phyloP scores from a whole-genome alignment of 2,329 filamentous ascomycete species.

The Neospermospora avenae region DNA sequence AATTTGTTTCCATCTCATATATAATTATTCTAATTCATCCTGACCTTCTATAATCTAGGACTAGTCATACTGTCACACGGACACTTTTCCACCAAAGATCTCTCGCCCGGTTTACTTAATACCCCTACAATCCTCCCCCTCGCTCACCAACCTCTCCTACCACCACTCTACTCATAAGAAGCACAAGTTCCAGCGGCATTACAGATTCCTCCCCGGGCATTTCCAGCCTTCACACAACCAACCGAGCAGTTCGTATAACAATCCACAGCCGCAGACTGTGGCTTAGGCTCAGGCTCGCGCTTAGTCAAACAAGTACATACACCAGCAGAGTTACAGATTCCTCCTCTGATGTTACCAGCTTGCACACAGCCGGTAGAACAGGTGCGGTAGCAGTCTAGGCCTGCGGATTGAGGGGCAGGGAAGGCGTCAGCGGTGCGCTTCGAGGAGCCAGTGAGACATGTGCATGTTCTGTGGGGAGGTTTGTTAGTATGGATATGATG shows the following conservation, averaged over 20 bases:
- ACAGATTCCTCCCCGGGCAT: not conserved
- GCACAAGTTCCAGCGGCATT: not conserved
- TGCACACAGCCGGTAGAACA: not conserved
- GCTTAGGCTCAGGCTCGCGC: not conserved
- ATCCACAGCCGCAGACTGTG: not conserved
- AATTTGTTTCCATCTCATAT: too few species aligned
- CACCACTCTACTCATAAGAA: not conserved
- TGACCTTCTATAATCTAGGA: too few species aligned
- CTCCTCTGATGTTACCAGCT: not conserved
- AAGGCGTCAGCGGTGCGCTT: not conserved
- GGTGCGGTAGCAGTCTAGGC: not conserved
- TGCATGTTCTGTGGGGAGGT: not conserved
- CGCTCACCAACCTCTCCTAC: not conserved
- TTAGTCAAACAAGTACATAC: constrained; percentile 2
- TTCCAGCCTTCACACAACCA: not conserved
- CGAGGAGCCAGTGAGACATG: not conserved
- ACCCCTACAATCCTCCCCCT: too few species aligned
- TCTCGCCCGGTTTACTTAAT: too few species aligned
- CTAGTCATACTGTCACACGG: too few species aligned
- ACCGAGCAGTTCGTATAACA: not conserved
- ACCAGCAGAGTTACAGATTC: constrained; percentile 1
- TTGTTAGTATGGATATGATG: not conserved
- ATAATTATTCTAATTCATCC: too few species aligned
- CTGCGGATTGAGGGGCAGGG: not conserved
- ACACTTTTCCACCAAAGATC: too few species aligned